phyloP scores from a whole-genome alignment of 192 early-diverging fungal genomes.

The Coemansia sp. region DNA sequence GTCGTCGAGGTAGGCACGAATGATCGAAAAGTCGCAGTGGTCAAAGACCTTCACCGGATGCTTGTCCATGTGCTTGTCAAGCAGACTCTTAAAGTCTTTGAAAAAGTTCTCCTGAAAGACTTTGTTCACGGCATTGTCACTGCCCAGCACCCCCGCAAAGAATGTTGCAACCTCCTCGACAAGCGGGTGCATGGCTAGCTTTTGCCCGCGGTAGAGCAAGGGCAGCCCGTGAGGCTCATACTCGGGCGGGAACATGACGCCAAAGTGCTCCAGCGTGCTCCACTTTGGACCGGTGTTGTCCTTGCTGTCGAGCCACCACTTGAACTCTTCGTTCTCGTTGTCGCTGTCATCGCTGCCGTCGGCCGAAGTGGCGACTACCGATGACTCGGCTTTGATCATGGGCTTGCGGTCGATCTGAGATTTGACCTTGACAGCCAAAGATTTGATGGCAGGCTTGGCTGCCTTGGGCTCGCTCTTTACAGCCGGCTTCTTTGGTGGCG shows the following conservation, averaged over 20 bases:
- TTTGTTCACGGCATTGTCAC: slow-evolving; percentile 79
- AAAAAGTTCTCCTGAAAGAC: slow-evolving; percentile 94
- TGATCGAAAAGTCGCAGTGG: slow-evolving; percentile 87
- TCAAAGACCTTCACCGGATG: slow-evolving; percentile 72
- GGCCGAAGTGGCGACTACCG: slow-evolving; percentile 9
- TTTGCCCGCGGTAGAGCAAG: slow-evolving; percentile 81
- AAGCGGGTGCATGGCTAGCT: slow-evolving; percentile 62
- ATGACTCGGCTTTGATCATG: slow-evolving; percentile 41
- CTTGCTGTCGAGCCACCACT: slow-evolving; percentile 70
- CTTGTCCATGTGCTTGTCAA: slow-evolving; percentile 62
- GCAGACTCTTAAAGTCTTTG: slow-evolving; percentile 72
- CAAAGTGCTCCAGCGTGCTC: slow-evolving; percentile 82
- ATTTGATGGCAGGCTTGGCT: neutral
- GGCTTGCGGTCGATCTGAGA: slow-evolving; percentile 29
- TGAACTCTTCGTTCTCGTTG: slow-evolving; percentile 59
- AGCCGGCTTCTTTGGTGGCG: slow-evolving; percentile 3
- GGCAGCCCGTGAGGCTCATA: slow-evolving; percentile 88
- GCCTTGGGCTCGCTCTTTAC: slow-evolving; percentile 17
- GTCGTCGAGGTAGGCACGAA: slow-evolving; percentile 73
- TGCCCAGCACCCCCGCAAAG: slow-evolving; percentile 83
- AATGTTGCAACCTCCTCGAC: slow-evolving; percentile 95
- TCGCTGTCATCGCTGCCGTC: slow-evolving; percentile 42
- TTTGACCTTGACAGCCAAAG: slow-evolving; percentile 8
- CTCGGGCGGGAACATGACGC: slow-evolving; percentile 85
- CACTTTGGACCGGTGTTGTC: slow-evolving; percentile 74